Conservation (phyloP, 2,329 filamentous ascomycete genomes). For the Kalmusia sp. region DNA sequence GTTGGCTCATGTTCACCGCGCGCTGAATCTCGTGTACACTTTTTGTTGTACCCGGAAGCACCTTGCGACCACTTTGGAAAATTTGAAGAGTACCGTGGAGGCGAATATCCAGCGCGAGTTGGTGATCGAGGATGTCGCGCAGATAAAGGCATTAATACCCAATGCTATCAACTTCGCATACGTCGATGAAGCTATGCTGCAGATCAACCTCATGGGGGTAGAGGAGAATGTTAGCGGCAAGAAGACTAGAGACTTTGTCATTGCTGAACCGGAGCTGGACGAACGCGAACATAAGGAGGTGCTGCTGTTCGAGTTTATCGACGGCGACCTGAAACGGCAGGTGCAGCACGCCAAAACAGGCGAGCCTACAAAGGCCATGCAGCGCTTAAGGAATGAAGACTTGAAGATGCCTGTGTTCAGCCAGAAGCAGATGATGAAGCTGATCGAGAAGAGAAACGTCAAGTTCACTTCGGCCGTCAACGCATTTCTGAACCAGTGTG, state of each 20-base stretch:
- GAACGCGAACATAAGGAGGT: conserved; percentile 67
- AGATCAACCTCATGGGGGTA: conserved; percentile 77
- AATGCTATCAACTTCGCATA: conserved; percentile 82
- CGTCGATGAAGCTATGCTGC: conserved; percentile 82
- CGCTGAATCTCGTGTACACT: conserved; percentile 90
- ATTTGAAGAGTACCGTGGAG: conserved; percentile 84
- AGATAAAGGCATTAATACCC: conserved; percentile 79
- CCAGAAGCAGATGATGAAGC: conserved; percentile 85
- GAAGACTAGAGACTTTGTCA: conserved; percentile 55
- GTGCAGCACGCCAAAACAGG: conserved; percentile 76
- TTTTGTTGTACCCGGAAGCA: conserved; percentile 95
- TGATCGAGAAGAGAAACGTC: conserved; percentile 88
- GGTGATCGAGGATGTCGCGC: conserved; percentile 78
- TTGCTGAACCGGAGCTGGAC: conserved; percentile 44
- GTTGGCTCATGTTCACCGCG: conserved; percentile 79
- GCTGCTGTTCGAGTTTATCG: conserved; percentile 89
- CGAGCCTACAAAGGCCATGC: conserved; percentile 70
- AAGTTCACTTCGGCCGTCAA: conserved; percentile 83
- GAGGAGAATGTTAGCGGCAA: conserved; percentile 70
- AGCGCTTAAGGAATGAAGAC: conserved; percentile 76
- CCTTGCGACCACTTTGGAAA: conserved; percentile 89
- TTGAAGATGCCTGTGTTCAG: conserved; percentile 92
- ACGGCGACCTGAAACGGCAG: conserved; percentile 87
- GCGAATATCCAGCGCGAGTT: conserved; percentile 77
- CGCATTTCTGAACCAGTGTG: conserved; percentile 77